Base-by-base conservation (phyloP, 129 eudicot genomes). In the Chrysanthemum lavandulifolium region DNA sequence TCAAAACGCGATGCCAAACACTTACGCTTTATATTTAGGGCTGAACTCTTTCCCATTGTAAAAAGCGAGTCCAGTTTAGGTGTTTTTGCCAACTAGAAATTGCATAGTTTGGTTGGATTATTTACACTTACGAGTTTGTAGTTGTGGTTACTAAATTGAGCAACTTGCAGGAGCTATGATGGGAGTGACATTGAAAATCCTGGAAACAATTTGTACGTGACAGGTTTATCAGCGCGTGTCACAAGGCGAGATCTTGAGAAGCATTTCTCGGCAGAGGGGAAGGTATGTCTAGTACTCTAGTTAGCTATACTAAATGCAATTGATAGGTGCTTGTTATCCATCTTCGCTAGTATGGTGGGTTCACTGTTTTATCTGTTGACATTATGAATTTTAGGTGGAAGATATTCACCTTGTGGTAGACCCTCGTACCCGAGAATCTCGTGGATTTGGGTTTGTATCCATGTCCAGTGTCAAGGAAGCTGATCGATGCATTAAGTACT, bases 161-260 rank as follows among this genome's bases (percentile, higher is more conserved):
- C 43, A 67, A 15, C 13, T 13, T 72, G 63, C 83, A 92, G 98
- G 87, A 92, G 95, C 75, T 77, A 62, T 71, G 95, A 83, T 74
- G 76, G 84, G 29, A 82, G 84, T 60, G 95, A 87, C 77, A 89
- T 79, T 71, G 98, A 88, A 69, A 94, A 94, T 40, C 98, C 98
- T 49, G 98, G 98, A 71, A 94, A 94, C 73, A 94, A 91, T 78
- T 73, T 94, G 78, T 94, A 94, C 76, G 98, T 94, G 68, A 90
- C 97, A 1, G 98, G 98, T 31, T 81, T 94, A 65, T 94, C 98
- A 3, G 40, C 91, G 3, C 78, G 97, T 18, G 84, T 94, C 73
- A 88, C 91, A 3, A 84, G 76, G 85, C 81, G 82, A 78, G 96
- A 86, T 29, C 83, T 94, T 51, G 96, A 94, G 85, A 88, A 84